phyloP scores from a whole-genome alignment of 495 filamentous ascomycete genomes.

The Neohortaea acidophila region DNA sequence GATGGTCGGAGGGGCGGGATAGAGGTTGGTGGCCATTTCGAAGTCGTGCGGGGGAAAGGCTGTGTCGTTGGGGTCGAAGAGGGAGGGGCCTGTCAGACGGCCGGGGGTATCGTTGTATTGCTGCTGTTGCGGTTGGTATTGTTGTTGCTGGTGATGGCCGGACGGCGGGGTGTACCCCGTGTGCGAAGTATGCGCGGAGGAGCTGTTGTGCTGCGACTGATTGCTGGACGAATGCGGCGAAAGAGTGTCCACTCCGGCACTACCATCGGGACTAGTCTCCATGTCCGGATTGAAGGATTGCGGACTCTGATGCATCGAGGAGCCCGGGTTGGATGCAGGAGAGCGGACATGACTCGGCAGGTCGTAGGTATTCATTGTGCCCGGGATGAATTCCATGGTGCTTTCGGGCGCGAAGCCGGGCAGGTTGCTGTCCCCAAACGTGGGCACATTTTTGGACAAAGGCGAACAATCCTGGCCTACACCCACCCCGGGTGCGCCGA shows the following conservation, averaged over 20 bases:
- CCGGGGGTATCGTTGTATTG: not conserved
- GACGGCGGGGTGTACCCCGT: slow-evolving; percentile 12
- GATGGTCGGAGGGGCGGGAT: too few species aligned
- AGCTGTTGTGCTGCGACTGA: slow-evolving; percentile 3
- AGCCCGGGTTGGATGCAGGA: slow-evolving; percentile 8
- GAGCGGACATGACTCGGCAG: slow-evolving; percentile 12
- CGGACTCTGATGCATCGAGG: slow-evolving; percentile 5
- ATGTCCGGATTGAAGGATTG: slow-evolving; percentile 7
- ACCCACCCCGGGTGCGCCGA: too few species aligned
- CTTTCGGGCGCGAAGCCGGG: not conserved
- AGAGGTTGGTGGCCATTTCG: not conserved
- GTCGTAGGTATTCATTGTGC: not conserved
- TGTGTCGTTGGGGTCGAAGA: slow-evolving; percentile 1
- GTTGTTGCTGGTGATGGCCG: not conserved
- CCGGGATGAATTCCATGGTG: not conserved
- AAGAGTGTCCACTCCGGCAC: slow-evolving; percentile 1
- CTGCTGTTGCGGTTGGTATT: not conserved
- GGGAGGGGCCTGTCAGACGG: not conserved
- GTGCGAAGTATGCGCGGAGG: slow-evolving; percentile 9
- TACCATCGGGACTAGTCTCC: slow-evolving; percentile 12
- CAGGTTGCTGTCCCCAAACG: not conserved
- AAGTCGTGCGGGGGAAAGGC: slow-evolving; percentile 6
- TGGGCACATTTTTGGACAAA: not conserved
- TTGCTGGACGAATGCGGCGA: slow-evolving; percentile 7
- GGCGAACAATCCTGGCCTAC: too few species aligned